A percentile compares a stretch with the other conserved stretches of the same genome.
phyloP scores from a whole-genome alignment of 495 filamentous ascomycete species.

The Xylaria intraflava region DNA sequence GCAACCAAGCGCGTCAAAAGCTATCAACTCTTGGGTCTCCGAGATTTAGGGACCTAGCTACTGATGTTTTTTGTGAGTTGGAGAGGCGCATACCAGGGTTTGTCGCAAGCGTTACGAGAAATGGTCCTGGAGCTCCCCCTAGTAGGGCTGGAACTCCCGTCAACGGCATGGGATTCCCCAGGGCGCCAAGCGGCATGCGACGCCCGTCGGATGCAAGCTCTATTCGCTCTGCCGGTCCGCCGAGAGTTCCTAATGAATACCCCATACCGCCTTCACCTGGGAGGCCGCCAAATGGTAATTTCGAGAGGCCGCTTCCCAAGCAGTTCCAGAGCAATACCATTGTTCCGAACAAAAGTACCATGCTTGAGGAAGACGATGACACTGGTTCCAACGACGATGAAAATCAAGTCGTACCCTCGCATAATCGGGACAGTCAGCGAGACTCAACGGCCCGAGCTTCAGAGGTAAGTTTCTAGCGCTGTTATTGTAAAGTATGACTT shows the following conservation, averaged over 20 bases:
- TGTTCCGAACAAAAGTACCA: conserved; percentile 93
- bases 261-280: conserved; percentile 40
- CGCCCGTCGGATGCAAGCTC: conserved; percentile 52
- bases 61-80: conserved; percentile 91
- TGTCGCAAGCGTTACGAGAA: conserved; percentile 55
- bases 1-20: conserved; percentile 92
- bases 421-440: conserved; percentile 53
- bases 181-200: conserved; percentile 35
- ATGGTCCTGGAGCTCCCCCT: conserved; percentile 55
- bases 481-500: neutral
- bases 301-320: conserved; percentile 63
- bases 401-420: conserved; percentile 44
- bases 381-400: conserved; percentile 43
- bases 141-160: conserved; percentile 52
- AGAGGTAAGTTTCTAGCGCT: conserved; percentile 37
- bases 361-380: conserved; percentile 95
- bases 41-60: conserved; percentile 84
- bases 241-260: conserved; percentile 38
- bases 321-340: conserved; percentile 95
- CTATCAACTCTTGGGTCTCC: conserved; percentile 78
- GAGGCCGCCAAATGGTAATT: conserved; percentile 34
- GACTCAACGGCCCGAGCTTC: conserved; percentile 35
- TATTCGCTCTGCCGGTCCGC: conserved; percentile 27
- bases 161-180: conserved; percentile 45
- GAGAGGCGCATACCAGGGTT: conserved; percentile 87